These are phyloP conservation scores for Coniochaeta sp. DNA, from an alignment of 2,329 filamentous ascomycete species.

Conservation along the genomic window DNA sequence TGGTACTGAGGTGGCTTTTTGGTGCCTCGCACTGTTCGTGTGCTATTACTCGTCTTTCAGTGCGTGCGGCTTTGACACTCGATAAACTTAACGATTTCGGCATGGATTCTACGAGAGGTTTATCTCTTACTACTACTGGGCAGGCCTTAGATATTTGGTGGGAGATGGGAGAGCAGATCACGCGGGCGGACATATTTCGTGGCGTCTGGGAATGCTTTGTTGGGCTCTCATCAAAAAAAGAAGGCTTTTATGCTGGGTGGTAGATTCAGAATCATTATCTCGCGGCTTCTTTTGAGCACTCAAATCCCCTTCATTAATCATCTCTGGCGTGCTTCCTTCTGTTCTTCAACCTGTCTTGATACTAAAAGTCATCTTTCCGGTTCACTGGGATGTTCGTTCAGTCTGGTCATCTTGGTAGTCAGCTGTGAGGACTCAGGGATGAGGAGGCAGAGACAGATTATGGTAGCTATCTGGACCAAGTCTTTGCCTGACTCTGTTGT, in stretches of 20 bases:
- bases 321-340: slow-evolving; percentile 10
- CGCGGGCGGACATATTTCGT: slow-evolving; percentile 16
- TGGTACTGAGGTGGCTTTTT: not conserved
- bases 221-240: slow-evolving; percentile 11
- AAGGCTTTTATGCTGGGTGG: slow-evolving; percentile 12
- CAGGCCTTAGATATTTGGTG: slow-evolving; percentile 11
- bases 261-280: slow-evolving; percentile 26
- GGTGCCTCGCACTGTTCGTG: not conserved
- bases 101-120: slow-evolving; percentile 18
- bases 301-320: slow-evolving; percentile 17
- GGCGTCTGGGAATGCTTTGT: slow-evolving; percentile 18
- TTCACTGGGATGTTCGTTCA: slow-evolving; percentile 21
- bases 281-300: slow-evolving; percentile 20
- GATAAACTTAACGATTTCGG: slow-evolving; percentile 15
- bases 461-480: not conserved
- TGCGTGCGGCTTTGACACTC: not conserved
- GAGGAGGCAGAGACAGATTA: not conserved
- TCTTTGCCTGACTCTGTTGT: not conserved
- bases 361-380: slow-evolving; percentile 19
- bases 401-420: too few species aligned
- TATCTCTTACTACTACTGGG: slow-evolving; percentile 10
- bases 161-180: slow-evolving; percentile 12
- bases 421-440: too few species aligned
- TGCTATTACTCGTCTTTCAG: not conserved
- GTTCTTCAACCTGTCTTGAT: slow-evolving; percentile 22